Conservation (phyloP, 2,329 filamentous ascomycete species). For the Cryphonectria parasitica region DNA sequence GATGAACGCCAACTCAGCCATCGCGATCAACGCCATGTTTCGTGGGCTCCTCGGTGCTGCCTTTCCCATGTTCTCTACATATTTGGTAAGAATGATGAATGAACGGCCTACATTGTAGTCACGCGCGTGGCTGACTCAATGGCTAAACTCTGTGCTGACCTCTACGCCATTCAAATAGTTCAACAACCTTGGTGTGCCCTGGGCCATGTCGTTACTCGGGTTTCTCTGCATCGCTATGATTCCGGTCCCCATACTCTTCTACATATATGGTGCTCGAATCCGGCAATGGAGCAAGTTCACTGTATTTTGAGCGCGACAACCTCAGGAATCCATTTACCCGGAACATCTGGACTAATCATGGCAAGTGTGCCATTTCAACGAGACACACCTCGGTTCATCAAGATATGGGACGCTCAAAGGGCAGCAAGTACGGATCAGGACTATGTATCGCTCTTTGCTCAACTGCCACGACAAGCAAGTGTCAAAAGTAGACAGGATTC, state of each 20-base stretch:
- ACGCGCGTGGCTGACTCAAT: conserved; percentile 44
- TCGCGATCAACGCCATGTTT: conserved; percentile 63
- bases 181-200: conserved; percentile 42
- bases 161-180: neutral
- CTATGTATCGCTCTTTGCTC: neutral
- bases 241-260: conserved; percentile 6
- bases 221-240: conserved; percentile 33
- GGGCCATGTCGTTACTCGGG: conserved; percentile 41
- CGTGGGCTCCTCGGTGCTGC: conserved; percentile 57
- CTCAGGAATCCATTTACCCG: no score
- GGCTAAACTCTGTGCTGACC: neutral
- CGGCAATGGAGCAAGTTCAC: conserved; percentile 1
- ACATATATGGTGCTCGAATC: conserved; percentile 1
- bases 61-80: conserved; percentile 58
- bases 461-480: neutral
- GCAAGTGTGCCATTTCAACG: neutral
- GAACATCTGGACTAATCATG: neutral
- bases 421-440: neutral
- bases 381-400: neutral
- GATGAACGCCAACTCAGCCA: conserved; percentile 59
- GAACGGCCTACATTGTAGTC: conserved; percentile 43
- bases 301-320: neutral
- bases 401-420: neutral
- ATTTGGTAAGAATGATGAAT: conserved; percentile 41
- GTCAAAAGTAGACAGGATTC: neutral